Evolutionary conservation across 371 early-diverging fungal genomes (phyloP).

Genomic region (Syncephalastrum sp.): DNA sequence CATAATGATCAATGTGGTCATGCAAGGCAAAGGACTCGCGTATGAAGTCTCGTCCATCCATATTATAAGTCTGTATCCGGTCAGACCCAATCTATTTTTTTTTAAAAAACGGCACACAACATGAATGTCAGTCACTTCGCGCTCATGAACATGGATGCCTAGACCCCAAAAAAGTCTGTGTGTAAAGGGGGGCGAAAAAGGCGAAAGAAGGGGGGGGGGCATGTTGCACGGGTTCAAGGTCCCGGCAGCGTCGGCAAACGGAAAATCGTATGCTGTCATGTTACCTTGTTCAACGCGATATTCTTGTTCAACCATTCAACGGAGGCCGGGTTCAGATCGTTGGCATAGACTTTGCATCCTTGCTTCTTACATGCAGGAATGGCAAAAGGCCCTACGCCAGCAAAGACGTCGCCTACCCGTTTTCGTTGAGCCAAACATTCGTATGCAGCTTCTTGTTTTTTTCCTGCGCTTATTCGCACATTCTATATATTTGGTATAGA

Average conservation of each 20-base stretch:
- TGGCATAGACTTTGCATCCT: constrained; percentile 89
- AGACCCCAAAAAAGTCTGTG: no score
- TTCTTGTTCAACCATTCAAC: constrained; percentile 82
- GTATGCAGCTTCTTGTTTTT: no score
- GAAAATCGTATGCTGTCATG: no score
- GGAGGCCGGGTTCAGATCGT: constrained; percentile 96
- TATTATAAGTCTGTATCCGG: constrained; percentile 75
- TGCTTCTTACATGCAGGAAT: constrained; percentile 87
- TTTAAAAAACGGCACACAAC: no score
- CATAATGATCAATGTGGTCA: constrained; percentile 86
- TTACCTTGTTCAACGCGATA: constrained; percentile 82
- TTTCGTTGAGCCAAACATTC: no score
- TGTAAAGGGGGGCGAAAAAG: no score
- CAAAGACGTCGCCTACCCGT: constrained; percentile 86
- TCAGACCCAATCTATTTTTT: constrained; percentile 7
- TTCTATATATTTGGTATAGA: not conserved
- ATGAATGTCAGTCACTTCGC: not conserved
- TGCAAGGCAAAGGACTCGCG: constrained; percentile 55
- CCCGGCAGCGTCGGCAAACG: no score
- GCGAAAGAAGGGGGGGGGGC: no score
- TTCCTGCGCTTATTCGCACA: no score
- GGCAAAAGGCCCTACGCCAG: constrained; percentile 99
- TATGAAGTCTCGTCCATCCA: constrained; percentile 94
- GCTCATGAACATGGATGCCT: not conserved
- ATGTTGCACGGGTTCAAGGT: no score